Percentiles rank a stretch among this genome's conserved stretches.
These are phyloP conservation scores for Asterophora parasitica DNA, from an alignment of 768 basidiomycete species.

Conservation along the genomic window DNA sequence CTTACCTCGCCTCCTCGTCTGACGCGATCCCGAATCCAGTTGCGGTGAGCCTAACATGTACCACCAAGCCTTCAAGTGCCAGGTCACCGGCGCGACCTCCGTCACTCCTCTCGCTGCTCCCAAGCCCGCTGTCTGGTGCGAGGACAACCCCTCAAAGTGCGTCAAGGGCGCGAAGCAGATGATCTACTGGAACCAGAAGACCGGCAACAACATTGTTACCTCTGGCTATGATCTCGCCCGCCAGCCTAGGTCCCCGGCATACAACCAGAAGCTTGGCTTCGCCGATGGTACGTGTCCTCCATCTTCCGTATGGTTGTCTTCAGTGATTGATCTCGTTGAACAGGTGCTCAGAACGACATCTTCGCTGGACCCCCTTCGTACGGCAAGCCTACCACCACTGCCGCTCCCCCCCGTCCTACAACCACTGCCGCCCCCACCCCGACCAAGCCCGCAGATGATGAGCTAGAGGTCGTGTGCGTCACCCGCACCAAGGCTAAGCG, in stretches of 20 bases:
- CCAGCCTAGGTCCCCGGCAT: slow-evolving; percentile 38
- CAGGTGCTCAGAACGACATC: slow-evolving; percentile 43
- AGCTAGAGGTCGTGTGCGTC: no score
- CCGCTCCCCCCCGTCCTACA: background rate
- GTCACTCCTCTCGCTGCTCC: slow-evolving; percentile 35
- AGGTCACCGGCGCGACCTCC: slow-evolving; percentile 38
- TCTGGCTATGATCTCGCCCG: slow-evolving; percentile 35
- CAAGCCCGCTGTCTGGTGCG: slow-evolving; percentile 49
- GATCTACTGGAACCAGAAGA: slow-evolving; percentile 48
- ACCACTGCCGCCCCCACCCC: no score
- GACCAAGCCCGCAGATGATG: no score
- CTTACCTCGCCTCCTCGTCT: no score
- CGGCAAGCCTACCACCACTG: background rate
- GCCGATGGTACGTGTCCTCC: slow-evolving; percentile 32
- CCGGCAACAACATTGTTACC: slow-evolving; percentile 45
- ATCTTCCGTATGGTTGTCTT: background rate
- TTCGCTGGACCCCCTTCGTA: slow-evolving; percentile 21
- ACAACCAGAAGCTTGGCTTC: slow-evolving; percentile 47
- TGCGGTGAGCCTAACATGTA: slow-evolving; percentile 56
- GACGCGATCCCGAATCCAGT: slow-evolving; percentile 18
- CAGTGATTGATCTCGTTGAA: slow-evolving; percentile 1
- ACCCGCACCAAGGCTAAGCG: no score
- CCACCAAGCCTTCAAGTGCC: slow-evolving; percentile 41
- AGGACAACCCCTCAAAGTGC: slow-evolving; percentile 38
- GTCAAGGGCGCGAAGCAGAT: slow-evolving; percentile 50